Percentiles rank a stretch among this genome's conserved stretches.
Conservation (phyloP, 2,329 filamentous ascomycete species). For the Penicillium griseofulvum region DNA sequence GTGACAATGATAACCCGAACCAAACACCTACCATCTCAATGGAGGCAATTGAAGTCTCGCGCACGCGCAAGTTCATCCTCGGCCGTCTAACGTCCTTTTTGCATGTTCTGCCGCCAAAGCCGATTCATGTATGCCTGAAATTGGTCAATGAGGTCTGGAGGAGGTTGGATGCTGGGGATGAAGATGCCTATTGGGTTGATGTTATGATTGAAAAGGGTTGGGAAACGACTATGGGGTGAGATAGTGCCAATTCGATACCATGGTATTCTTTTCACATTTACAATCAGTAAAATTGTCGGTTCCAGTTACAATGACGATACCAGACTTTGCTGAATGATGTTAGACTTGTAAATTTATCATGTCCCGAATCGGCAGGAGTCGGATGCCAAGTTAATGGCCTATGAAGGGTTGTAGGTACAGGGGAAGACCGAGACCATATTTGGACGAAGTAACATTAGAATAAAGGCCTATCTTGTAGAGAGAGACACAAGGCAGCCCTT, state of each 20-base stretch:
- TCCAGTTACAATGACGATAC: background rate
- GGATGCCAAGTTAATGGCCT: no score
- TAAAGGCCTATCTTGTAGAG: background rate
- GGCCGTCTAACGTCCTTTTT: conserved; percentile 47
- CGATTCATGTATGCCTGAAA: conserved; percentile 50
- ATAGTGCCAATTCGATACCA: background rate
- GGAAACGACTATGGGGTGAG: conserved; percentile 53
- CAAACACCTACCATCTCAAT: conserved; percentile 30
- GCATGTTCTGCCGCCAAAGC: conserved; percentile 52
- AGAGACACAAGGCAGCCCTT: background rate
- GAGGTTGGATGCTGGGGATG: conserved; percentile 48
- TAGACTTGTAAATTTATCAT: no score
- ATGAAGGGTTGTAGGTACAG: background rate
- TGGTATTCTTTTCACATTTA: background rate
- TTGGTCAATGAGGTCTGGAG: conserved; percentile 55
- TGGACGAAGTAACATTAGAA: no score
- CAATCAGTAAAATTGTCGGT: no score
- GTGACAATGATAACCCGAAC: conserved; percentile 29
- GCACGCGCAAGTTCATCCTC: conserved; percentile 50
- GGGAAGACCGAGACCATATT: background rate
- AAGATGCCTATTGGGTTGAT: conserved; percentile 54
- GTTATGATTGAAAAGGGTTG: conserved; percentile 57
- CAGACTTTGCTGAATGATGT: background rate
- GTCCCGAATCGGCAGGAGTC: no score
- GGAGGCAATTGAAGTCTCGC: conserved; percentile 47